Evolutionary conservation across 805 yeast genomes (phyloP).

Genomic region (Teunomyces cretensis): DNA sequence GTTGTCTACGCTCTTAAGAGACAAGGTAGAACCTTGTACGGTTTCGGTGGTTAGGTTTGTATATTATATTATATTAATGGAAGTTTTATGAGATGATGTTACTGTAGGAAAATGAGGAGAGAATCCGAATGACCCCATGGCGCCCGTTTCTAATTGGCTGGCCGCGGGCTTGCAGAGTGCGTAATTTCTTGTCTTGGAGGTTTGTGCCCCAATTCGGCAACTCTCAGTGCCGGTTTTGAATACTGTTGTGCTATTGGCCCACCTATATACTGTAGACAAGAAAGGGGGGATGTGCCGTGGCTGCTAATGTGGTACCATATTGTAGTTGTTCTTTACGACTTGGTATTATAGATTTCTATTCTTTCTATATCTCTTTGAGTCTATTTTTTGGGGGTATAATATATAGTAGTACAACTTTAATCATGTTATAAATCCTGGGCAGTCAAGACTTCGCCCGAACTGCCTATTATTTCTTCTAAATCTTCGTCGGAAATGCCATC

Average conservation of each 20-base stretch:
- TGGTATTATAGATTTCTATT: not conserved
- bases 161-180: not conserved
- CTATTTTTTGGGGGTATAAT: not conserved
- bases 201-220: not conserved
- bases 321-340: no score
- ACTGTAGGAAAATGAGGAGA: not conserved
- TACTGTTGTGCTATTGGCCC: no score
- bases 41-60: constrained; percentile 92
- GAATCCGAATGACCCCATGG: not conserved
- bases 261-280: no score
- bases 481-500: constrained; percentile 26
- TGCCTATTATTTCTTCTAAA: constrained; percentile 10
- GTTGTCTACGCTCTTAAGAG: constrained; percentile 99
- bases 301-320: no score
- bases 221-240: no score
- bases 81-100: not conserved
- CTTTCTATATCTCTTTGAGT: constrained; percentile 4
- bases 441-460: constrained; percentile 12
- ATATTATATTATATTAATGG: constrained; percentile 8
- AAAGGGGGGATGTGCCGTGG: no score
- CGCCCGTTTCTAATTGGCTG: not conserved
- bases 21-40: constrained; percentile 99
- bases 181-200: not conserved
- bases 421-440: constrained; percentile 7
- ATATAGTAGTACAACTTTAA: not conserved